phyloP scores from a whole-genome alignment of 257 asterid genomes.

The Lantana camara region DNA sequence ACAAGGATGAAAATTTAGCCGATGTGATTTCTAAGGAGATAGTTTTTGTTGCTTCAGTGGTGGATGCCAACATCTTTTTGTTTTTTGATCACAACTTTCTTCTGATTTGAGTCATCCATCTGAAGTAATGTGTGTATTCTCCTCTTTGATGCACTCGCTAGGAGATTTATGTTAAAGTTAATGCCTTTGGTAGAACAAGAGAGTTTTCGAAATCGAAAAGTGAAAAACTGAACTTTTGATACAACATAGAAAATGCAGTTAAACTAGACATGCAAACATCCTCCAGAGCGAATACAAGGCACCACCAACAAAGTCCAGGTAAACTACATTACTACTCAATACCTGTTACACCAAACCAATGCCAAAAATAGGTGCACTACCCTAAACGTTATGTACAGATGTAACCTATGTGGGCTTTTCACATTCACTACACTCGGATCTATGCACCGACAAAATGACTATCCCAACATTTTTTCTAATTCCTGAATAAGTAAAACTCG shows the following conservation, averaged over 20 bases:
- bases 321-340: no score
- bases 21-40: background rate
- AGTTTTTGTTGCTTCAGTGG: background rate
- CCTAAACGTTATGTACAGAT: slow-evolving; percentile 32
- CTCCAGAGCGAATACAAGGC: no score
- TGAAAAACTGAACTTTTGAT: no score
- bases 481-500: slow-evolving; percentile 15
- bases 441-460: background rate
- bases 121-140: slow-evolving; percentile 23
- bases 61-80: background rate
- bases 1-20: slow-evolving; percentile 29
- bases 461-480: slow-evolving; percentile 6
- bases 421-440: slow-evolving; percentile 23
- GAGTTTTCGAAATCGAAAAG: background rate
- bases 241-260: no score
- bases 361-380: slow-evolving; percentile 21
- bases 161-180: slow-evolving; percentile 19
- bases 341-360: background rate
- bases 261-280: no score
- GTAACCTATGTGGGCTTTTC: background rate
- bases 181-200: background rate
- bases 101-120: background rate
- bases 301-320: no score
- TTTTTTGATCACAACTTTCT: slow-evolving; percentile 16
- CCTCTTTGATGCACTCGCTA: slow-evolving; percentile 13